Evolutionary conservation across 805 yeast species (phyloP).

Genomic region (Yarrowia yakushimensis): DNA sequence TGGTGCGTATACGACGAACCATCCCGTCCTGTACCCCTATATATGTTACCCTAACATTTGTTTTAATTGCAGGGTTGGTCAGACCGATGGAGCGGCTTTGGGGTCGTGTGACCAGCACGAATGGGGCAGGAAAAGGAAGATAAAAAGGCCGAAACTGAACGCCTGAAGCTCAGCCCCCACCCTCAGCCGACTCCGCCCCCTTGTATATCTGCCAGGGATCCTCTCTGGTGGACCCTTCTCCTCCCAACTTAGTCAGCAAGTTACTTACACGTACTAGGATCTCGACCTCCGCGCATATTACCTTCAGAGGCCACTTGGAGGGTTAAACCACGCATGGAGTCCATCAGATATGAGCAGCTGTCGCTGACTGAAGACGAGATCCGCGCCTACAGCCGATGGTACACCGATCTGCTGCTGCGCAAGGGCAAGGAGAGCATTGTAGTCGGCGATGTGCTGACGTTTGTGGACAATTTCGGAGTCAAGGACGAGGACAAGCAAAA

Average conservation of each 20-base stretch:
- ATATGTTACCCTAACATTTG: not conserved
- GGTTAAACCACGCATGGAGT: conserved; percentile 24
- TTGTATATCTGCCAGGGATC: not conserved
- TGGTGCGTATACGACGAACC: too few species aligned
- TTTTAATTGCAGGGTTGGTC: not conserved
- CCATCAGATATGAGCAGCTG: conserved; percentile 25
- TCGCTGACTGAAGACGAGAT: conserved; percentile 59
- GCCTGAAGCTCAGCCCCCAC: not conserved
- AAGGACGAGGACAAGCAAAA: conserved; percentile 48
- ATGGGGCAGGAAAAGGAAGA: not conserved
- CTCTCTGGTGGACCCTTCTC: not conserved
- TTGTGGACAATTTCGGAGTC: conserved; percentile 73
- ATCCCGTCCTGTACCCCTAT: too few species aligned
- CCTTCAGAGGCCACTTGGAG: conserved; percentile 6
- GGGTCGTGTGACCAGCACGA: not conserved
- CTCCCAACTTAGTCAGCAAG: conserved; percentile 23
- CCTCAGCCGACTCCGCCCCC: not conserved
- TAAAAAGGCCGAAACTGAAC: not conserved
- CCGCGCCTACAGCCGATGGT: conserved; percentile 89
- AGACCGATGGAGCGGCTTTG: not conserved
- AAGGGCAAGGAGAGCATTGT: conserved; percentile 61
- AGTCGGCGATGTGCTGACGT: conserved; percentile 72
- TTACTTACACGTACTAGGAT: not conserved
- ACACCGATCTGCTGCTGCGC: conserved; percentile 73
- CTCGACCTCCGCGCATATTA: not conserved